Evolutionary conservation across 345 rosid genomes (phyloP).

Genomic region (Arabidopsis suecica): DNA sequence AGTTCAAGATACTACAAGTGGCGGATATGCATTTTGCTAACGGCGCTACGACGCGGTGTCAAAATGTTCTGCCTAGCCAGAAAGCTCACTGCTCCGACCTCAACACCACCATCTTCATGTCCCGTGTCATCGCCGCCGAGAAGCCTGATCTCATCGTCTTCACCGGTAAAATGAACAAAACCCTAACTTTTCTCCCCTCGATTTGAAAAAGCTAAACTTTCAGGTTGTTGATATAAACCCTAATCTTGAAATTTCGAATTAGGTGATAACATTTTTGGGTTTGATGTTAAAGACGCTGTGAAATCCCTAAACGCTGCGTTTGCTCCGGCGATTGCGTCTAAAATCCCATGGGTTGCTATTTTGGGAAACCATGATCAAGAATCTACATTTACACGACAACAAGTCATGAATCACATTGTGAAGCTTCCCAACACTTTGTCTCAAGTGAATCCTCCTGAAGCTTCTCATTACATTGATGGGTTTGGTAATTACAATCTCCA

Average conservation of each 20-base stretch:
- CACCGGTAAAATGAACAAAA: slow-evolving; percentile 57
- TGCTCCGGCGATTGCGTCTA: slow-evolving; percentile 80
- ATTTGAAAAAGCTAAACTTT: background rate
- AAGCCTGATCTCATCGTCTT: slow-evolving; percentile 90
- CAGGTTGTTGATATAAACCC: background rate
- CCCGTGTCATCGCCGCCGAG: slow-evolving; percentile 78
- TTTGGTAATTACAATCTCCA: slow-evolving; percentile 96
- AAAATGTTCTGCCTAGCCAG: slow-evolving; percentile 59
- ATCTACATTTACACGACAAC: slow-evolving; percentile 71
- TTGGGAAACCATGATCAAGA: slow-evolving; percentile 97
- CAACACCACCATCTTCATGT: slow-evolving; percentile 79
- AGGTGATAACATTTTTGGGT: slow-evolving; percentile 88
- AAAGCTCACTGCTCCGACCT: slow-evolving; percentile 70
- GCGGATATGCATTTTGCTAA: slow-evolving; percentile 93
- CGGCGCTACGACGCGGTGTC: slow-evolving; percentile 67
- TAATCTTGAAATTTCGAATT: background rate
- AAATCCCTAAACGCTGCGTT: slow-evolving; percentile 78
- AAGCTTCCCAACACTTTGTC: slow-evolving; percentile 72
- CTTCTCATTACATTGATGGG: slow-evolving; percentile 70
- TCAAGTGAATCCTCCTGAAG: slow-evolving; percentile 66
- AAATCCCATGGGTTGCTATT: slow-evolving; percentile 86
- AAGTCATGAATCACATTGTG: slow-evolving; percentile 81
- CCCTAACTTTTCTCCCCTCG: background rate
- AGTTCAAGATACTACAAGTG: slow-evolving; percentile 87
- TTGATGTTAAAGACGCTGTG: slow-evolving; percentile 67